Evolutionary conservation across 345 rosid species (phyloP), one percentile per base, ranked within the genome.

Genomic region (Lepidium didymum): DNA sequence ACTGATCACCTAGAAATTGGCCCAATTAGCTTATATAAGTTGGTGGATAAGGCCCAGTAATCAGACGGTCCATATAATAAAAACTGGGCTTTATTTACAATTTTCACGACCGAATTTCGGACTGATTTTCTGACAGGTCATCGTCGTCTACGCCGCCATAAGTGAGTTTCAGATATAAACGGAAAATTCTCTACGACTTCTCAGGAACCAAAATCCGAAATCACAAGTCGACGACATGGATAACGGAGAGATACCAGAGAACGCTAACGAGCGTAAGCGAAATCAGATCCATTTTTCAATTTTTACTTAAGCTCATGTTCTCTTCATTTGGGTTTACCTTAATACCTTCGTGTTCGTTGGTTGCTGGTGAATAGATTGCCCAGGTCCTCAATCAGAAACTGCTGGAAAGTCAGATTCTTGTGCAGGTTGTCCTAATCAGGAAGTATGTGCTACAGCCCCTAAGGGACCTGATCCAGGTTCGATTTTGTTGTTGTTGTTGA

Each of bases 391-490:
- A 41, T 82, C 96, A 2, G 95, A 90, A 46, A 29, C 76, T 14
- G 98, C 97, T 3, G 98, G 97, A 5, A 82, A 93, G 78, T 83
- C 95, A 0, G 96, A 90, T 75, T 69, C 83, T 5, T 93, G 98
- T 38, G 69, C 82, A 70, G 98, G 97, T 59, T 90, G 98, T 67
- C 98, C 98, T 61, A 93, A 90, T 74, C 98, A 93, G 69, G 76
- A 90, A 78, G 86, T 60, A 55, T 90, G 98, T 74, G 96, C 97
- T 52, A 75, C 92, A 44, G 97, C 92, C 13, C 98, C 98, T 14
- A 93, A 90, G 67, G 97, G 97, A 74, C 98, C 96, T 23, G 97
- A 90, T 76, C 97, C 97, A 68, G 98, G 98, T 93, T 27, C 34
- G 13, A 47, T 60, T 33, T 7, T 62, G 13, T 47, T 19, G 9